phyloP scores from a whole-genome alignment of 2,329 filamentous ascomycete species.

The Cladosporium phlei region DNA sequence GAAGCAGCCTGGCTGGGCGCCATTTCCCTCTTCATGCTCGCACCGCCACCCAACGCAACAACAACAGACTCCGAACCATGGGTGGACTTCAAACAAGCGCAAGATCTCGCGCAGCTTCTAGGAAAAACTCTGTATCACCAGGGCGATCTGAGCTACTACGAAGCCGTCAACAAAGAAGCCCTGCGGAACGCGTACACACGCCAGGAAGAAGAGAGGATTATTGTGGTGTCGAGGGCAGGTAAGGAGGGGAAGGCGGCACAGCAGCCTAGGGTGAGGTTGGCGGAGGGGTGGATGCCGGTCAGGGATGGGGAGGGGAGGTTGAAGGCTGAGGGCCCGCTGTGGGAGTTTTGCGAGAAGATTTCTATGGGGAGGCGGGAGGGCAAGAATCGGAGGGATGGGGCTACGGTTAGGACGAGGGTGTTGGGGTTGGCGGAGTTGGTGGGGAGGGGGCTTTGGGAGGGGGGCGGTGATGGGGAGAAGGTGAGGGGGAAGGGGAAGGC shows the following conservation, averaged over 20 bases:
- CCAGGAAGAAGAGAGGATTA: constrained; percentile 86
- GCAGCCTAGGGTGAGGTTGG: constrained; percentile 61
- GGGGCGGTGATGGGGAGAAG: not conserved
- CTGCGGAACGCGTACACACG: constrained; percentile 87
- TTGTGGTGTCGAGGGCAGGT: constrained; percentile 65
- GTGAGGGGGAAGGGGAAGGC: not conserved
- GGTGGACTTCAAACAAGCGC: constrained; percentile 50
- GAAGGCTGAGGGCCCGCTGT: constrained; percentile 68
- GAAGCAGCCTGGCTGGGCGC: constrained; percentile 90
- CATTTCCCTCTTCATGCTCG: constrained; percentile 79
- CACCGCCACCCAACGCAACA: constrained; percentile 45
- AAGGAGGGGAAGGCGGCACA: constrained; percentile 62
- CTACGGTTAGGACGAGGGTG: constrained; percentile 79
- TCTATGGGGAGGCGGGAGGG: constrained; percentile 78
- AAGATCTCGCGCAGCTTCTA: constrained; percentile 70
- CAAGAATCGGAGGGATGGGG: constrained; percentile 92
- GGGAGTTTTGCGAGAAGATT: constrained; percentile 89
- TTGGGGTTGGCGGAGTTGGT: constrained; percentile 70
- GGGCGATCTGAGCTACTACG: constrained; percentile 93
- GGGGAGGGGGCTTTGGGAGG: constrained; percentile 54
- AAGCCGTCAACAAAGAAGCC: constrained; percentile 97
- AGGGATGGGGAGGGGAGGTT: constrained; percentile 62
- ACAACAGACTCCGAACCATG: constrained; percentile 59
- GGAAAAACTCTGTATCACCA: constrained; percentile 98
- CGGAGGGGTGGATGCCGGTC: constrained; percentile 50